Percentiles rank a stretch among this genome's conserved stretches.
Conservation (phyloP, 192 early-diverging fungal species). For the Linnemannia elongata region DNA sequence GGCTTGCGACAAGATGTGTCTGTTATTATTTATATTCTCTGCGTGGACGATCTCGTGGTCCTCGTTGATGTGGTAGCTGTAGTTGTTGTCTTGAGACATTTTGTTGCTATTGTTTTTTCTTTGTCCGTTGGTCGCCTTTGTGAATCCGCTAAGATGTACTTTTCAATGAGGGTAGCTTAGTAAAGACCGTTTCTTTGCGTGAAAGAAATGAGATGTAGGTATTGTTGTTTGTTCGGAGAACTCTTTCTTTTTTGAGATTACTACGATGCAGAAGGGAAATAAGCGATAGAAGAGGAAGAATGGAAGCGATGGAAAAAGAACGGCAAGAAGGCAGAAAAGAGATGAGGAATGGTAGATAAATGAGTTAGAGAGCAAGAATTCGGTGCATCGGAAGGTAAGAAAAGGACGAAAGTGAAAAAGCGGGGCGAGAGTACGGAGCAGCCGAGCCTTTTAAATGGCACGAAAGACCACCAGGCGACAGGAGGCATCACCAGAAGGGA, state of each 20-base stretch:
- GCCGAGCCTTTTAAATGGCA: background rate
- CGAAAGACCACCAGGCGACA: background rate
- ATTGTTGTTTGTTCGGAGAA: background rate
- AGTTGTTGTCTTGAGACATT: background rate
- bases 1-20: background rate
- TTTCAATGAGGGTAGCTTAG: background rate
- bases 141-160: background rate
- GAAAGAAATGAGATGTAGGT: background rate
- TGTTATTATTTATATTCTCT: background rate
- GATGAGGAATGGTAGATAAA: background rate
- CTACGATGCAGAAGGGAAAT: background rate
- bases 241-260: background rate
- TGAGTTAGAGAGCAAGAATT: background rate
- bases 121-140: background rate
- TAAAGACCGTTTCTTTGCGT: background rate
- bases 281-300: background rate
- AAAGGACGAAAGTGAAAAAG: background rate
- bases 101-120: background rate
- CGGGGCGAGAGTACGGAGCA: background rate
- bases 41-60: too few species aligned
- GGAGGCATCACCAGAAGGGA: too few species aligned
- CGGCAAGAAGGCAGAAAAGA: too few species aligned
- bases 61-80: too few species aligned
- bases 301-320: background rate
- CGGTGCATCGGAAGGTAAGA: background rate